phyloP scores from a whole-genome alignment of 73 alveolate genomes.

The Paramecium biaurelia region DNA sequence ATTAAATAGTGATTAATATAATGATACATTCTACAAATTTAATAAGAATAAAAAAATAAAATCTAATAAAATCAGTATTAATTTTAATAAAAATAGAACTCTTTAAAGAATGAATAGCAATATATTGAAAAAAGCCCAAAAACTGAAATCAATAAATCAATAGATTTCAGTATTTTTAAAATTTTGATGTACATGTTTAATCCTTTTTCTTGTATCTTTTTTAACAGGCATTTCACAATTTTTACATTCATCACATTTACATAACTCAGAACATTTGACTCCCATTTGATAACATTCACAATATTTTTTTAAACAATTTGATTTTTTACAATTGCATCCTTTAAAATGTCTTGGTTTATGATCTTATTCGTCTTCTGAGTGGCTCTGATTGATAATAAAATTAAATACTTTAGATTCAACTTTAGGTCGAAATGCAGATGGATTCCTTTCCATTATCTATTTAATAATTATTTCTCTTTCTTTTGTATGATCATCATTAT shows the following conservation, averaged over 20 bases:
- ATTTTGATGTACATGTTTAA: background rate
- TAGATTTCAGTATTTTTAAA: conserved; percentile 23
- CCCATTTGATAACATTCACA: conserved; percentile 96
- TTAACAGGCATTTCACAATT: conserved; percentile 72
- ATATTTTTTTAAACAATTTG: conserved; percentile 94
- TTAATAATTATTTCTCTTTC: conserved; percentile 81
- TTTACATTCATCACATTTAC: conserved; percentile 95
- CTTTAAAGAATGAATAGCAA: background rate
- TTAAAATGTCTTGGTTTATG: conserved; percentile 70
- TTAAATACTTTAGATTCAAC: conserved; percentile 31
- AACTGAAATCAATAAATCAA: background rate
- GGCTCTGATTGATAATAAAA: background rate
- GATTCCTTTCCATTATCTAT: conserved; percentile 91
- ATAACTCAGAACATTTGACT: conserved; percentile 81
- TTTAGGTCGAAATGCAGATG: conserved; percentile 92
- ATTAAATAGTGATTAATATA: too few relatives aligned
- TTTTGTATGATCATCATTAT: conserved; percentile 83
- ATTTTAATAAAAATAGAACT: too few relatives aligned
- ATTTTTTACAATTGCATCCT: conserved; percentile 97
- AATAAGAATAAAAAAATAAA: background rate
- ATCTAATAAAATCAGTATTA: background rate
- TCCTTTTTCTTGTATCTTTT: conserved; percentile 47
- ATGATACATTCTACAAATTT: background rate
- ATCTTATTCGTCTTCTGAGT: conserved; percentile 50
- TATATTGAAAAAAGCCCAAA: background rate